Base-by-base conservation (phyloP, 73 alveolate genomes). In the Loxodes magnus region DNA sequence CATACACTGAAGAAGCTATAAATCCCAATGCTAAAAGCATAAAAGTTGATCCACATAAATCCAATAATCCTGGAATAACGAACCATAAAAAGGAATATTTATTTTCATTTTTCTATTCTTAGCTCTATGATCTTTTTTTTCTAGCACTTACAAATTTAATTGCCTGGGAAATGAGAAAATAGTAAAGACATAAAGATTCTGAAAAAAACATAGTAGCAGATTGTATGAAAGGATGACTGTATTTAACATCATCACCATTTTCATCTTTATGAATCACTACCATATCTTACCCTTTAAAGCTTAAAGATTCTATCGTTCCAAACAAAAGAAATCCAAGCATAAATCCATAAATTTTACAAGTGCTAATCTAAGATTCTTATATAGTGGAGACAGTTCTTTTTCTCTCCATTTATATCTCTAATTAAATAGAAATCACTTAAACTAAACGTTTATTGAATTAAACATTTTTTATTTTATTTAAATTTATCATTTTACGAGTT, bases 1-100 rank as follows among this genome's bases (percentile, higher is more conserved):
- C 92, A 46, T 82, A 90, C 50, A 90, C 85, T 30, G 90, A 62
- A 4, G 97, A 74, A n/a, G 88, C 65, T 54, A 82, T 67, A 38
- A 72, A 64, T 4, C 76, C 75, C 44, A 89, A 55, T 5, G 92
- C 98, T 71, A 89, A 68, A 56, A 84, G 76, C 41, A 76, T 79
- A 39, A 80, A 37, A 27, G 92, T 66, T 3, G 96, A 61, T 1
- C 83, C 94, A 4, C 62, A 6, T 29, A 76, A 67, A 63, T 89
- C 98, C 51, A 82, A 81, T 4, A 51, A 28, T 6, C 96, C 89
- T 22, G 98, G 89, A 46, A 89, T 66, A 4, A 77, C 49, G 21
- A 74, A 73, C 20, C 26, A 71, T 16, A 38, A 29, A 19, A 29
- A 28, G 48, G 30, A 51, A 17, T 50, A 42, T 31, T 67, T 61